Conservation (phyloP, 192 early-diverging fungal species). For the Paraglomus brasilianum region DNA sequence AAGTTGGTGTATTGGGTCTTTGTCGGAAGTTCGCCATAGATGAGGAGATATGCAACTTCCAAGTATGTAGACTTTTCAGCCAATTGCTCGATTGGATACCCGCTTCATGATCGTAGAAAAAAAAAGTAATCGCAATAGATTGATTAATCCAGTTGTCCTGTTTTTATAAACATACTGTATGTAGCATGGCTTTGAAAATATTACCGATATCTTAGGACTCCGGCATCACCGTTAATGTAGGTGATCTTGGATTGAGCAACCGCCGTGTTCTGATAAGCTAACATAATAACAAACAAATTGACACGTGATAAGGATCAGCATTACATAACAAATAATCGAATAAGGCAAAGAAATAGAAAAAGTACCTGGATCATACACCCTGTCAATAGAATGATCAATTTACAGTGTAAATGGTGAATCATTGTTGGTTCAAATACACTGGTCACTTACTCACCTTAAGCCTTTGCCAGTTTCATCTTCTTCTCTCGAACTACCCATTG, state of each 20-base stretch:
- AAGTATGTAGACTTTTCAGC: slow-evolving; percentile 63
- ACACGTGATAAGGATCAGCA: neutral
- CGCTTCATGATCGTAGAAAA: slow-evolving; percentile 38
- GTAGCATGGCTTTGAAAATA: neutral
- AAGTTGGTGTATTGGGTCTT: slow-evolving; percentile 49
- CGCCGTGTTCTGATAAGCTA: slow-evolving; percentile 62
- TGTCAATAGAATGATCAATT: neutral
- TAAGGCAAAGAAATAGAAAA: neutral
- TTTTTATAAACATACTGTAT: neutral
- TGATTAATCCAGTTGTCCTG: neutral
- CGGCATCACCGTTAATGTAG: slow-evolving; percentile 68
- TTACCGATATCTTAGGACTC: slow-evolving; percentile 55
- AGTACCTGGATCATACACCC: slow-evolving; percentile 37
- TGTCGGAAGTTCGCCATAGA: slow-evolving; percentile 61
- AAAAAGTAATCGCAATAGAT: neutral
- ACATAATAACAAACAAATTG: neutral
- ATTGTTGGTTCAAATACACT: too few species aligned
- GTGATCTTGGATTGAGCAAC: slow-evolving; percentile 61
- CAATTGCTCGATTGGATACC: slow-evolving; percentile 67
- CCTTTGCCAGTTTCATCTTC: slow-evolving; percentile 32
- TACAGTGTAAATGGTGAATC: too few species aligned
- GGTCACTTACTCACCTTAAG: neutral
- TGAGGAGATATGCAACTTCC: slow-evolving; percentile 67
- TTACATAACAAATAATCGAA: neutral
- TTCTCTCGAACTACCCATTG: slow-evolving; percentile 20